Conservation (phyloP, 106 monocot species). For the Dendrobium officinale region DNA sequence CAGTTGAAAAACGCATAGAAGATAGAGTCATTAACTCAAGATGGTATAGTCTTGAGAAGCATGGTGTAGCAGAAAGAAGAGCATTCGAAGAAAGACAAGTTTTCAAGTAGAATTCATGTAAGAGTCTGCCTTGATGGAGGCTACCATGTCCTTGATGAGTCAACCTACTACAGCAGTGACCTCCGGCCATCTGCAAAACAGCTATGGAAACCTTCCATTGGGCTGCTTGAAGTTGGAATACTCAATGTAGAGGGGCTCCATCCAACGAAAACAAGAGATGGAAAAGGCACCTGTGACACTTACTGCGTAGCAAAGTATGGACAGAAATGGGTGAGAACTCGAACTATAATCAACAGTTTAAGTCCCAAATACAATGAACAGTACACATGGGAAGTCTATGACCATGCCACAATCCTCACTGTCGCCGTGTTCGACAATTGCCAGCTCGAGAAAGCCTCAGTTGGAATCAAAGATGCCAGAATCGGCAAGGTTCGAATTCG, state of each 20-base stretch:
- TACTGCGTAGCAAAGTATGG: slow-evolving; percentile 89
- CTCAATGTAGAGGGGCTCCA: slow-evolving; percentile 44
- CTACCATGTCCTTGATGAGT: slow-evolving; percentile 78
- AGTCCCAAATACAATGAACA: slow-evolving; percentile 79
- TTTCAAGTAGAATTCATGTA: slow-evolving; percentile 51
- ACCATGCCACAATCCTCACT: slow-evolving; percentile 71
- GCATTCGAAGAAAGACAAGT: not conserved
- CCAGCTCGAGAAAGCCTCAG: slow-evolving; percentile 7
- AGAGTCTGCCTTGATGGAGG: slow-evolving; percentile 63
- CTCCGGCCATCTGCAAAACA: slow-evolving; percentile 59
- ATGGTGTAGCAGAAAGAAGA: slow-evolving; percentile 9
- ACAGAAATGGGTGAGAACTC: slow-evolving; percentile 74
- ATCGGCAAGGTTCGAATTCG: slow-evolving; percentile 75
- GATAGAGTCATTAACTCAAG: slow-evolving; percentile 31
- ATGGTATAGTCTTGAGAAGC: slow-evolving; percentile 53
- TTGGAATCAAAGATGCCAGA: slow-evolving; percentile 19
- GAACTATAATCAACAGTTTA: slow-evolving; percentile 47
- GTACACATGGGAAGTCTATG: slow-evolving; percentile 92
- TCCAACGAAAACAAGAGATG: slow-evolving; percentile 56
- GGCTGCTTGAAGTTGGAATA: slow-evolving; percentile 66
- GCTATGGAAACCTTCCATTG: slow-evolving; percentile 57
- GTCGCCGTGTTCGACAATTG: slow-evolving; percentile 79
- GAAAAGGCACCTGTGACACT: slow-evolving; percentile 46
- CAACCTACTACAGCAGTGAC: slow-evolving; percentile 58
- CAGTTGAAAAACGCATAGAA: slow-evolving; percentile 39